Percentiles rank a stretch among this genome's conserved stretches.
These are phyloP conservation scores for Penicillium sp. DNA, from an alignment of 2,329 filamentous ascomycete species.

Conservation along the genomic window DNA sequence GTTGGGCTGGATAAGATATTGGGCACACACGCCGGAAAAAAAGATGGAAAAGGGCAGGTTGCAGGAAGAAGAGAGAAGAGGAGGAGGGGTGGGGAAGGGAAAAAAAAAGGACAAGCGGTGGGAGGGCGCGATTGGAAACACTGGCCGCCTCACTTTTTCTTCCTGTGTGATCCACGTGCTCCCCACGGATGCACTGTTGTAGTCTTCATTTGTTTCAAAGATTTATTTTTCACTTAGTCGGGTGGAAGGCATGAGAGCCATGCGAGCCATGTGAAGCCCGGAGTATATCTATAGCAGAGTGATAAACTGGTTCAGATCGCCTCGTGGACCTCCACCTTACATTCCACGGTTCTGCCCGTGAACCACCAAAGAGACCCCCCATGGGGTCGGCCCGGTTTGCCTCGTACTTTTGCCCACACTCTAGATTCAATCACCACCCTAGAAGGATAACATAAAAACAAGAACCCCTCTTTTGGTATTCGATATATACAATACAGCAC, in stretches of 20 bases:
- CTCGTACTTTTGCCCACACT: slow-evolving; percentile 3
- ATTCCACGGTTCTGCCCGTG: slow-evolving; percentile 26
- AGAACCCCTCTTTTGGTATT: slow-evolving; percentile 12
- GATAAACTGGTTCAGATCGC: slow-evolving; percentile 6
- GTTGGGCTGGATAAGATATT: slow-evolving; percentile 4
- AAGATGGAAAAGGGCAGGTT: slow-evolving; percentile 6
- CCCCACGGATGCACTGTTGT: neutral
- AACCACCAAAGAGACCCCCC: neutral
- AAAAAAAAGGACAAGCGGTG: slow-evolving; percentile 21
- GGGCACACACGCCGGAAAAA: slow-evolving; percentile 5
- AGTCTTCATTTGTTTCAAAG: neutral
- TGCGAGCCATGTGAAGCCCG: neutral
- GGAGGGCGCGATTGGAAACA: slow-evolving; percentile 11
- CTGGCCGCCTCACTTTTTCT: slow-evolving; percentile 27
- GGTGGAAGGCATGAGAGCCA: neutral
- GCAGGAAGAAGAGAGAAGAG: slow-evolving; percentile 6
- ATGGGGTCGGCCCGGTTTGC: slow-evolving; percentile 7
- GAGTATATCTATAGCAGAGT: neutral
- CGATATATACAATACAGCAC: slow-evolving; percentile 15
- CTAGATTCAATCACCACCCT: neutral
- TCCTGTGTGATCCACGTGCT: slow-evolving; percentile 22
- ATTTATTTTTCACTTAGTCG: neutral
- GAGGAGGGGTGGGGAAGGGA: slow-evolving; percentile 6
- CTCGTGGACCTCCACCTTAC: slow-evolving; percentile 24
- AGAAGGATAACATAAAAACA: neutral